A percentile compares a stretch with the other conserved stretches of the same genome.
These are phyloP conservation scores for Acanthamoeba culbertsoni DNA, from an alignment of 208 protist genomes.

Conservation along the genomic window DNA sequence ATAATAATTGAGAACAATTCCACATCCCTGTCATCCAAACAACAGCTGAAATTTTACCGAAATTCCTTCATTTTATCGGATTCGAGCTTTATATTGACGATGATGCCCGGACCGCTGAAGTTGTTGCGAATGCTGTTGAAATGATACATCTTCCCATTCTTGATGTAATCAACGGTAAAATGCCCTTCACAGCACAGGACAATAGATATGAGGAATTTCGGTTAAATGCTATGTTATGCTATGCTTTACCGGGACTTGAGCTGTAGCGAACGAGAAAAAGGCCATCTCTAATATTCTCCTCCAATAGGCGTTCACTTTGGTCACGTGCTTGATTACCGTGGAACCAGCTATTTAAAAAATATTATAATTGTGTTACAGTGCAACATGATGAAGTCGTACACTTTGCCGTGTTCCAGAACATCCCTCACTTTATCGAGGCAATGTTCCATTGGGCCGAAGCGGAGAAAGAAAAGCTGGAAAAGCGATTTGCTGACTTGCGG, in stretches of 20 bases:
- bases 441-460: slow-evolving; percentile 2
- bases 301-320: not conserved
- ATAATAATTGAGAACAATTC: too few relatives aligned
- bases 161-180: slow-evolving; percentile 40
- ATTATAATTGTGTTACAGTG: not conserved
- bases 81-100: not conserved
- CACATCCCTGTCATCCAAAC: too few relatives aligned
- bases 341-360: not conserved
- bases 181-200: not conserved
- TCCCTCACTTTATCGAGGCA: not conserved
- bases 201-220: not conserved
- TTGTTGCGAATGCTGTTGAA: slow-evolving; percentile 54
- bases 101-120: not conserved
- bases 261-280: slow-evolving; percentile 40
- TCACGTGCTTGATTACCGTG: slow-evolving; percentile 12
- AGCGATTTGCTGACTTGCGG: not conserved
- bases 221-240: not conserved
- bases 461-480: not conserved
- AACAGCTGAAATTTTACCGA: not conserved
- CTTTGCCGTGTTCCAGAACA: not conserved
- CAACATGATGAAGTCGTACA: not conserved
- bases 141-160: slow-evolving; percentile 31
- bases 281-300: slow-evolving; percentile 16
- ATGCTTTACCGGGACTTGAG: not conserved
- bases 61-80: slow-evolving; percentile 30